These are phyloP conservation scores for Populus nigra DNA, from an alignment of 345 rosid species.

Conservation along the genomic window DNA sequence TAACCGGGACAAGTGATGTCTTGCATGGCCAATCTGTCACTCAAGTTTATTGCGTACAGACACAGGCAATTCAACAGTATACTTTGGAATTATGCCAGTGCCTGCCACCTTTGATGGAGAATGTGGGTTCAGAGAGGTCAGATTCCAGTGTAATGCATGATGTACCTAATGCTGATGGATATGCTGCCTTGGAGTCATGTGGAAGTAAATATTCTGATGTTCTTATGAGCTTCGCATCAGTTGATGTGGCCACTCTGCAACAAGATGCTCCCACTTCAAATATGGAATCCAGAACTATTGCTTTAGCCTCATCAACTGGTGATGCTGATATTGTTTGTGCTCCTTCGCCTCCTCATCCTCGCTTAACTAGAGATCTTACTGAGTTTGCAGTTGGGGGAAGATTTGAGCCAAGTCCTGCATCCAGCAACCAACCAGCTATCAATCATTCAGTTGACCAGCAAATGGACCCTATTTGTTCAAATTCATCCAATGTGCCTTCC, in stretches of 20 bases:
- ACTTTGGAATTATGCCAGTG: conserved; percentile 75
- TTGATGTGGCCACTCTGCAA: conserved; percentile 32
- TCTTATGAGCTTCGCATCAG: conserved; percentile 37
- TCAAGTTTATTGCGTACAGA: conserved; percentile 88
- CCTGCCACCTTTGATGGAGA: conserved; percentile 64
- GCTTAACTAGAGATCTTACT: conserved; percentile 44
- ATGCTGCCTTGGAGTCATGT: conserved; percentile 34
- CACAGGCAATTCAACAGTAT: conserved; percentile 93
- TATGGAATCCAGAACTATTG: conserved; percentile 40
- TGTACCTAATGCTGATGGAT: conserved; percentile 40
- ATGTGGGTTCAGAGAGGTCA: conserved; percentile 50
- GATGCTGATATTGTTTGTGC: conserved; percentile 44
- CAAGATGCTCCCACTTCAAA: conserved; percentile 33
- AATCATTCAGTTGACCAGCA: conserved; percentile 59
- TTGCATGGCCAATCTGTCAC: conserved; percentile 54
- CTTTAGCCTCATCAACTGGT: conserved; percentile 39
- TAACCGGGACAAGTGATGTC: conserved; percentile 66
- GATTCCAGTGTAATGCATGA: conserved; percentile 45
- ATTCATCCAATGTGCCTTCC: conserved; percentile 37
- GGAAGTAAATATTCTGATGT: conserved; percentile 40
- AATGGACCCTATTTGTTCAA: conserved; percentile 37
- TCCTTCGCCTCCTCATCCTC: conserved; percentile 53
- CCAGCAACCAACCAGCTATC: conserved; percentile 40
- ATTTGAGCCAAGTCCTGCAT: conserved; percentile 40
- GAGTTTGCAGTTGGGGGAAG: conserved; percentile 43